A percentile compares a stretch with the other conserved stretches of the same genome.
phyloP scores from a whole-genome alignment of 169 alveolate species.

The Miamiensis avidus region DNA sequence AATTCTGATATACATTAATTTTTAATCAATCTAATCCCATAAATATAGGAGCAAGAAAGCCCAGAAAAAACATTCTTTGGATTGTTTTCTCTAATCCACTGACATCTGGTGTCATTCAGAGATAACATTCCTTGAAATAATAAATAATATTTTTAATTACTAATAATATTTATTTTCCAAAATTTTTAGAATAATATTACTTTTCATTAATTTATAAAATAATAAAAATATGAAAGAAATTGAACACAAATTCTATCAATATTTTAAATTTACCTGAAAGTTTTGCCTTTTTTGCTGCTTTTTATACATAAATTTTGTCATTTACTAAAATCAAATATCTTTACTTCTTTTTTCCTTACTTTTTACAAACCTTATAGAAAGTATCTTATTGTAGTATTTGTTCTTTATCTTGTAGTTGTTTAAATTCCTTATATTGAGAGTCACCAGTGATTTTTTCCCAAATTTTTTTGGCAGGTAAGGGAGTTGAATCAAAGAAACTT shows the following conservation, averaged over 20 bases:
- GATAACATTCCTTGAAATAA: neutral
- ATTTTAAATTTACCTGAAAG: neutral
- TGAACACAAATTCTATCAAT: neutral
- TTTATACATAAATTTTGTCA: too few species aligned
- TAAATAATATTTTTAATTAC: neutral
- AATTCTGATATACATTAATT: conserved; percentile 32
- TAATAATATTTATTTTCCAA: neutral
- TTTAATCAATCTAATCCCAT: conserved; percentile 28
- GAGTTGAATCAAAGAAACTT: too few species aligned
- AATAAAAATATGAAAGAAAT: too few species aligned
- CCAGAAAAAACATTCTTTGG: neutral
- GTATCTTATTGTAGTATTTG: neutral
- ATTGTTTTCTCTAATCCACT: neutral
- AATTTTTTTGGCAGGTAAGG: too few species aligned
- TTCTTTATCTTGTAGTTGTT: too few species aligned
- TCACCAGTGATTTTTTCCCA: too few species aligned
- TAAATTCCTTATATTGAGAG: too few species aligned
- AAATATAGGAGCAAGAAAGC: conserved; percentile 2
- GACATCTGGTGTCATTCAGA: neutral
- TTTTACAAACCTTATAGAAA: neutral
- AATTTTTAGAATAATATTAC: too few species aligned
- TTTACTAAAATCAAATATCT: neutral
- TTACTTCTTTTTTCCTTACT: neutral
- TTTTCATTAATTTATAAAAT: too few species aligned
- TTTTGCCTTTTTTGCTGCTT: neutral